Conservation (phyloP, 345 rosid species). For the Gossypium australe region DNA sequence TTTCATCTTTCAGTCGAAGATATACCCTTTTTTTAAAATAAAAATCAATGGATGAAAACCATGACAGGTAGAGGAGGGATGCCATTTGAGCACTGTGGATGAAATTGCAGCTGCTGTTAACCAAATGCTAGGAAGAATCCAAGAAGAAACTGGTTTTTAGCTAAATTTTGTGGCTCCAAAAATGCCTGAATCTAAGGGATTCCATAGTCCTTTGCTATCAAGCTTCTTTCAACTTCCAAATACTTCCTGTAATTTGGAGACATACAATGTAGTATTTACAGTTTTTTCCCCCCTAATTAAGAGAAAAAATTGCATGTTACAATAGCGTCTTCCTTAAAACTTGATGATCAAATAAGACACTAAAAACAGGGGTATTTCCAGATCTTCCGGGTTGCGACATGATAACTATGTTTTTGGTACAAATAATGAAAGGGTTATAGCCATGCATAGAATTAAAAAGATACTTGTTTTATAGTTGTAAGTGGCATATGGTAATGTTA, state of each 20-base stretch:
- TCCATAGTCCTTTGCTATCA: background rate
- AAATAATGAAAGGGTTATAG: background rate
- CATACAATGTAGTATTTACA: background rate
- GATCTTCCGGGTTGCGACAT: background rate
- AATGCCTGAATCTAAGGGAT: background rate
- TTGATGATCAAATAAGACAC: background rate
- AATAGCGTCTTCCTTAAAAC: background rate
- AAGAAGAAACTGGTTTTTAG: slow-evolving; percentile 43
- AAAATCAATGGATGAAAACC: background rate
- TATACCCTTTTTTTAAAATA: background rate
- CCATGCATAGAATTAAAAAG: too few species aligned
- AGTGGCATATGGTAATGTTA: too few species aligned
- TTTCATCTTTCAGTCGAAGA: background rate
- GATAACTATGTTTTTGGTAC: background rate
- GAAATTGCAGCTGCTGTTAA: slow-evolving; percentile 73
- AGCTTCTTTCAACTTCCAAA: background rate
- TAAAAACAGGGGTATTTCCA: background rate
- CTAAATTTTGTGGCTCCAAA: background rate
- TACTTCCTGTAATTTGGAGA: background rate
- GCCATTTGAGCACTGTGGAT: slow-evolving; percentile 64
- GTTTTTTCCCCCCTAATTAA: background rate
- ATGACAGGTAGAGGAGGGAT: slow-evolving; percentile 68
- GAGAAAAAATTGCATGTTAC: background rate
- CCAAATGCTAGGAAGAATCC: slow-evolving; percentile 49
- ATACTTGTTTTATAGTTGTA: too few species aligned